Conservation (phyloP, 2,329 filamentous ascomycete species). For the Diaporthe ampelina region DNA sequence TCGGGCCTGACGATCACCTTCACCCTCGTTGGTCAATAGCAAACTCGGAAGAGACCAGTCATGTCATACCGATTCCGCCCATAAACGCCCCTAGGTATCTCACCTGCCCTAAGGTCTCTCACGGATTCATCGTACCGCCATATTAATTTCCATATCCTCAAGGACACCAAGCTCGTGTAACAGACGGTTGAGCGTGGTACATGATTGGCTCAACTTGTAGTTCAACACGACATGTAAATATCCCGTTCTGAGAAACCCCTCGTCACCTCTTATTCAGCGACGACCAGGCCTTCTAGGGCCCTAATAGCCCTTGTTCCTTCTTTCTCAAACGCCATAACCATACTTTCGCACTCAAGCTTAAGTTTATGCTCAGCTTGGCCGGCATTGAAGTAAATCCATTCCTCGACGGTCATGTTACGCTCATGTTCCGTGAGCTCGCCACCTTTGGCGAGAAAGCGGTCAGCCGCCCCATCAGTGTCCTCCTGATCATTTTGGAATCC, state of each 20-base stretch:
- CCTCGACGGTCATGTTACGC: constrained; percentile 91
- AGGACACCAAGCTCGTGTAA: too few relatives aligned
- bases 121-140: not conserved
- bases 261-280: constrained; percentile 51
- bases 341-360: constrained; percentile 83
- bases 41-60: constrained; percentile 19
- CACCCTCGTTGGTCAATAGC: constrained; percentile 7
- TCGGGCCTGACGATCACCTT: constrained; percentile 15
- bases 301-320: constrained; percentile 85
- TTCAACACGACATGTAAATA: not conserved
- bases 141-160: not conserved
- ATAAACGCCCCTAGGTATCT: not conserved
- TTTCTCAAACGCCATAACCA: constrained; percentile 86
- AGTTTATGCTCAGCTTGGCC: constrained; percentile 83
- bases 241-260: not conserved
- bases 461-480: constrained; percentile 65
- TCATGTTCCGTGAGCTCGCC: constrained; percentile 79
- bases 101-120: not conserved
- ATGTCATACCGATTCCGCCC: not conserved
- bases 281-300: constrained; percentile 79
- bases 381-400: constrained; percentile 91
- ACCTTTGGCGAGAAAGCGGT: constrained; percentile 66
- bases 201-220: not conserved
- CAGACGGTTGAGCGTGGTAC: not conserved
- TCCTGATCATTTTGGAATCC: constrained; percentile 56